phyloP scores from a whole-genome alignment of 2,329 filamentous ascomycete genomes.

The Juglanconis oblonga region DNA sequence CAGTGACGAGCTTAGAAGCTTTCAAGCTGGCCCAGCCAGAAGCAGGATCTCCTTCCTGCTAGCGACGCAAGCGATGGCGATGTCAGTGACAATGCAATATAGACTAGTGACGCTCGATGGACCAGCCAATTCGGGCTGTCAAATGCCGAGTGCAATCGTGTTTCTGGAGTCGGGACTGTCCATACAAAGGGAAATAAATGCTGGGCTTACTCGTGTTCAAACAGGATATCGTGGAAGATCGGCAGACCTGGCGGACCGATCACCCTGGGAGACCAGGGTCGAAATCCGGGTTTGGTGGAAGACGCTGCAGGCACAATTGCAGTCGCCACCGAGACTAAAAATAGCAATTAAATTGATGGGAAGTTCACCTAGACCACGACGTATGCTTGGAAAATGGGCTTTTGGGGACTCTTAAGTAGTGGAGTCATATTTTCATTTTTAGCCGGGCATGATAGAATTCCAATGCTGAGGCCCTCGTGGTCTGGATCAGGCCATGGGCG shows the following conservation, averaged over 20 bases:
- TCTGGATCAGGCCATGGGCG: slow-evolving; percentile 11
- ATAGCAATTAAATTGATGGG: not conserved
- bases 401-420: not conserved
- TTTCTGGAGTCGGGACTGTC: not conserved
- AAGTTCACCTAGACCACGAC: not conserved
- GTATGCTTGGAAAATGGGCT: not conserved
- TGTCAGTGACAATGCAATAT: not conserved
- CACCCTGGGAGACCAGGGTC: slow-evolving; percentile 9
- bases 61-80: not conserved
- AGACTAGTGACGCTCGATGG: not conserved
- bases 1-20: not conserved
- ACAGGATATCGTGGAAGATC: slow-evolving; percentile 12
- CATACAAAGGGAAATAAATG: not conserved
- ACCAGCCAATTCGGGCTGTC: not conserved
- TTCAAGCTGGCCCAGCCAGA: not conserved
- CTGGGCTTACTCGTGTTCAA: slow-evolving; percentile 15
- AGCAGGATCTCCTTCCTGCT: not conserved
- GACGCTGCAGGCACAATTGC: slow-evolving; percentile 1
- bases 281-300: slow-evolving; percentile 9
- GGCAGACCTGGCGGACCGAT: not conserved
- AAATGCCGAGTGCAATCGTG: slow-evolving; percentile 9
- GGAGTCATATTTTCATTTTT: not conserved
- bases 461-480: slow-evolving; percentile 1
- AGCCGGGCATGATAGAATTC: not conserved
- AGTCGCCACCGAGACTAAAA: slow-evolving; percentile 3